A percentile compares a stretch with the other conserved stretches of the same genome.
phyloP scores from a whole-genome alignment of 352 stramenopile species.

The Globisporangium middletonii region DNA sequence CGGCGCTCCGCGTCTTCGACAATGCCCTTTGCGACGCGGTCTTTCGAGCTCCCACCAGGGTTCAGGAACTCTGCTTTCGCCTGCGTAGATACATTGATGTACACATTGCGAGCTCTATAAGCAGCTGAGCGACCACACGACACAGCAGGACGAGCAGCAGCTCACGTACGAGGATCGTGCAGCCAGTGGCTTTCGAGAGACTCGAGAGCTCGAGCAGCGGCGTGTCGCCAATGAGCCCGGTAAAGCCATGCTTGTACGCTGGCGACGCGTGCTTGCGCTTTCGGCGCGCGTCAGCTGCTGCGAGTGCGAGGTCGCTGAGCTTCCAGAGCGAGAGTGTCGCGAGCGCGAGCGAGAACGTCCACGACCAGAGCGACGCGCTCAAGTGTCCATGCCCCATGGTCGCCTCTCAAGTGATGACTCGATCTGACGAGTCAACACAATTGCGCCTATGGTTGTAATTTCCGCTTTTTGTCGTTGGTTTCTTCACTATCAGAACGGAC shows the following conservation, averaged over 20 bases:
- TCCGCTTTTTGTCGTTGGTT: background rate
- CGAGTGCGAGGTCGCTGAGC: conserved; percentile 35
- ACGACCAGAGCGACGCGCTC: conserved; percentile 46
- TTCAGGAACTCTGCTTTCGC: conserved; percentile 97
- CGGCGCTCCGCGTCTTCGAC: conserved; percentile 90
- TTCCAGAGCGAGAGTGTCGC: conserved; percentile 72
- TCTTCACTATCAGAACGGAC: background rate
- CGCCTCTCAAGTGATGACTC: background rate
- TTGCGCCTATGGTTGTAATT: no score
- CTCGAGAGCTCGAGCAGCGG: conserved; percentile 88
- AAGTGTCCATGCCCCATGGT: conserved; percentile 13
- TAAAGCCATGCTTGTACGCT: conserved; percentile 49
- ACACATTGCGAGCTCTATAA: background rate
- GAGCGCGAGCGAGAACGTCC: conserved; percentile 48
- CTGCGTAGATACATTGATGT: conserved; percentile 15
- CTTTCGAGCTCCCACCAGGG: conserved; percentile 96
- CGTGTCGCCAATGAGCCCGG: conserved; percentile 91
- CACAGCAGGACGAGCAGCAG: background rate
- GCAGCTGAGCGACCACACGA: background rate
- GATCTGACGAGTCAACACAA: background rate
- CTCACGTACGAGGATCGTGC: conserved; percentile 72
- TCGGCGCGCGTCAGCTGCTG: conserved; percentile 11
- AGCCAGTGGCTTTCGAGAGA: conserved; percentile 88
- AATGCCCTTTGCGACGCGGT: conserved; percentile 94
- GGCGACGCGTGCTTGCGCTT: conserved; percentile 16